Conservation (phyloP, 495 filamentous ascomycete genomes). For the Aspergillus homomorphus region DNA sequence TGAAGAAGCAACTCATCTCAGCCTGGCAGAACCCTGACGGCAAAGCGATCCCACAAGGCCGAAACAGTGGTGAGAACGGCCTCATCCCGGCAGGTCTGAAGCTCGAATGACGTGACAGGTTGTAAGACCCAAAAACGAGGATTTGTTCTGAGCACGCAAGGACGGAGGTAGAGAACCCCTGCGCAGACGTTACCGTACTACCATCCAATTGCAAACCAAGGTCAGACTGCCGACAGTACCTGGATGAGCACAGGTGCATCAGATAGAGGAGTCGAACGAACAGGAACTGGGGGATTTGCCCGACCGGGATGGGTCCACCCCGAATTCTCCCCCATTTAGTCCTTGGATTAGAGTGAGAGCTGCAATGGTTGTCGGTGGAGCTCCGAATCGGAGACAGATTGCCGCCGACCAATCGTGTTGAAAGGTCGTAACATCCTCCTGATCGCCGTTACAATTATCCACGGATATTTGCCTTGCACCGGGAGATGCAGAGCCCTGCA, state of each 20-base stretch:
- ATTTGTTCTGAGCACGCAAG: background rate
- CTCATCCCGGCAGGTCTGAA: background rate
- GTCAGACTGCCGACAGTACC: background rate
- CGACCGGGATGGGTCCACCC: background rate
- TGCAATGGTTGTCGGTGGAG: background rate
- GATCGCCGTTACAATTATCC: background rate
- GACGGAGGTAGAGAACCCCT: background rate
- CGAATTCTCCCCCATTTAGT: too few relatives aligned
- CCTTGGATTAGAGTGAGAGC: background rate
- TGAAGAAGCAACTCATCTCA: background rate
- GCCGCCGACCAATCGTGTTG: background rate
- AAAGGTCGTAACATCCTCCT: background rate
- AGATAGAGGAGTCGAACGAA: background rate
- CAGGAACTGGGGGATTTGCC: background rate
- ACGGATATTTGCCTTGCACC: background rate
- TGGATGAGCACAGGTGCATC: background rate
- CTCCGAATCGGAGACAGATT: background rate
- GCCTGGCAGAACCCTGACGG: background rate
- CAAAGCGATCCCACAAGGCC: background rate
- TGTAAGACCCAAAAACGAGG: slow-evolving; percentile 1
- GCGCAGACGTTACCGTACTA: background rate
- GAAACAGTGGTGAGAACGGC: background rate
- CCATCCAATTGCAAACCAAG: background rate
- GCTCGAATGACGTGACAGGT: background rate
- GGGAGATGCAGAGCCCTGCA: background rate